Base-by-base conservation (phyloP, 75 land plant species). In the Picea glauca region DNA sequence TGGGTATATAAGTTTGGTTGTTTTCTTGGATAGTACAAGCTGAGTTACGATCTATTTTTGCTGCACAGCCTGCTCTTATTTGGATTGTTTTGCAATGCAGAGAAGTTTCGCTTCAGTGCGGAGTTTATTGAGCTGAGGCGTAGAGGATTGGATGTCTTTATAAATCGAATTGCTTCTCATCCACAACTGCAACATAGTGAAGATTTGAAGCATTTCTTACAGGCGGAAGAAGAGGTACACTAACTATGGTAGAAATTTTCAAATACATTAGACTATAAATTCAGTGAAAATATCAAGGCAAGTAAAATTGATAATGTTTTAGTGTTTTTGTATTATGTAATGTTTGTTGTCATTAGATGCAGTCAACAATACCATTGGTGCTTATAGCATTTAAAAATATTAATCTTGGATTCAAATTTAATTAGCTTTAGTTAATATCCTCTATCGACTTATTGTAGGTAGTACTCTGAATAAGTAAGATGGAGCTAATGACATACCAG, bases 111-210 rank as follows among this genome's bases (percentile, higher is more conserved):
- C 20, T 96, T 96, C 82, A 96, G 91, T 87, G 93, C 94, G 46
- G 99, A 96, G 74, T 96, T 96, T 60, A 96, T 96, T 82, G 99
- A 94, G 82, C 86, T 94, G 85, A 90, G 99, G 77, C 90, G 98
- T 54, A 88, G 89, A 75, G 99, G 85, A 18, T 62, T 96, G 78
- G 95, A 96, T 81, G 75, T 88, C 46, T 94, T 94, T 89, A 74
- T 96, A 26, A 96, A 96, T 40, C 87, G 99, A 65, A 82, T 96
- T 61, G 91, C 99, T 68, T 82, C 88, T 62, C 97, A 96, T 78
- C 93, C 87, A 76, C 87, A 92, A 72, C 87, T 96, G 64, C 89
- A 81, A 56, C 89, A 85, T 35, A 96, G 97, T 83, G 99, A 96
- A 23, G 97, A 96, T 79, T 66, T 96, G 38, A 93, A 89, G 79